Conservation (phyloP, 208 protist genomes). For the Crithidia expoeki region DNA sequence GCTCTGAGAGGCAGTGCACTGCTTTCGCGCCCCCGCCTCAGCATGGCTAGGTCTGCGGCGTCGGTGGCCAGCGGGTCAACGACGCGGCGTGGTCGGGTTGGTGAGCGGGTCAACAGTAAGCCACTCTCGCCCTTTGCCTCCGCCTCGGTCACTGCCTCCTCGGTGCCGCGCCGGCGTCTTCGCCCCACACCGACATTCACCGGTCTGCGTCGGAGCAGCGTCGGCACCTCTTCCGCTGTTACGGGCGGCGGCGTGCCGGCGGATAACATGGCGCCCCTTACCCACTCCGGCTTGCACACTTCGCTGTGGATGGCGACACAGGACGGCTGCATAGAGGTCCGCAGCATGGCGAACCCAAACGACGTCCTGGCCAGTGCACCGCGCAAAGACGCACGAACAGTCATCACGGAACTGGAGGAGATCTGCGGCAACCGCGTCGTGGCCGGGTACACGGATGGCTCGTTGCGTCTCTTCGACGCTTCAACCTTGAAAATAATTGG, state of each 20-base stretch:
- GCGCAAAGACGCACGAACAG: slow-evolving; percentile 1
- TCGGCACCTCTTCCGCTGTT: background rate
- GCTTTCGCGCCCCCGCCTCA: slow-evolving; percentile 8
- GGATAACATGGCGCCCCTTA: slow-evolving; percentile 41
- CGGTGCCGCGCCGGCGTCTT: slow-evolving; percentile 7
- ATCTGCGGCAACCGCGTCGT: slow-evolving; percentile 60
- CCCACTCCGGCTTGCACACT: slow-evolving; percentile 39
- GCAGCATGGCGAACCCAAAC: slow-evolving; percentile 44
- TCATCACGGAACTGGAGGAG: slow-evolving; percentile 63
- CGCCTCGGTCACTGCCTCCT: slow-evolving; percentile 4
- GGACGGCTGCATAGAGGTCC: slow-evolving; percentile 75
- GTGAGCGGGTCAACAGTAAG: background rate
- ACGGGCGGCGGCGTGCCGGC: slow-evolving; percentile 4
- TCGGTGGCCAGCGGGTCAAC: slow-evolving; percentile 7
- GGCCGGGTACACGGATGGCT: slow-evolving; percentile 61
- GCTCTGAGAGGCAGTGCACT: background rate
- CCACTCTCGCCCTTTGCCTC: background rate
- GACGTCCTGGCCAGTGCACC: slow-evolving; percentile 41
- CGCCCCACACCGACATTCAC: background rate
- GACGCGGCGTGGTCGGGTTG: background rate
- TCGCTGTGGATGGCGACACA: slow-evolving; percentile 60
- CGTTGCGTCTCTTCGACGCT: slow-evolving; percentile 54
- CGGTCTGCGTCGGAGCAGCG: slow-evolving; percentile 1
- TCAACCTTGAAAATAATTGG: slow-evolving; percentile 33
- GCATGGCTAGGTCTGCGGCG: background rate